Evolutionary conservation across 2,329 filamentous ascomycete species (phyloP), one percentile per base, ranked within the genome.

Genomic region (Amphichorda felina): DNA sequence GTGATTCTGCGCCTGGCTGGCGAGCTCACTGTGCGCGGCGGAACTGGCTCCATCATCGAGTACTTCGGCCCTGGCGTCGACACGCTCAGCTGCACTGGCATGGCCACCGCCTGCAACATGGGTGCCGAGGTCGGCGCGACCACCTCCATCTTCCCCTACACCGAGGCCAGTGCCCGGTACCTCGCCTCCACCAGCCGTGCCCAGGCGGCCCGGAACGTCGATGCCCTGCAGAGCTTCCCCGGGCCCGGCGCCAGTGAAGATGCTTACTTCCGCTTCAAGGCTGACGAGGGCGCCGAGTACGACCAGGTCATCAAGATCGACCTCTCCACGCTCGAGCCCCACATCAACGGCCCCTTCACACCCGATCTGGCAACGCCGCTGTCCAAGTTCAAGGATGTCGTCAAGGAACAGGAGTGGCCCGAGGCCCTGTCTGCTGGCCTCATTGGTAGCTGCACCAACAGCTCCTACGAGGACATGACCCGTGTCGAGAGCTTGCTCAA

Each of bases 401-500:
- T 95, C 16, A 71, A 82, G 59, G 71, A 81, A 48, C 86, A 95
- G 58, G 66, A 82, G 34, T 98, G 91, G 91, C 91, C 91, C 2
- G 75, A 84, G 53, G 86, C 80, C 43, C 81, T 98, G 41, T 91
- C 87, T 10, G 89, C 91, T 18, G 88, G 88, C 35, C 72, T 98
- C 37, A 98, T 98, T 53, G 91, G 91, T 41, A 94, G 87, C 64
- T 98, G 91, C 69, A 98, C 91, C 34, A 98, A 98, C 71, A 94
- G 85, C 57, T 96, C 91, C 2, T 98, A 96, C 58, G 82, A 95
- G 61, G 91, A 98, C 56, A 98, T 98, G 91, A 93, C 88, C 25
- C 81, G 89, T 41, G 85, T 88, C 11, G 89, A 95, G 61, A 78
- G 87, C 52, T 75, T 98, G 38, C 85, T 96, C 39, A 88, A 89